phyloP scores from a whole-genome alignment of 2,329 filamentous ascomycete species.

The Stemphylium beticola region DNA sequence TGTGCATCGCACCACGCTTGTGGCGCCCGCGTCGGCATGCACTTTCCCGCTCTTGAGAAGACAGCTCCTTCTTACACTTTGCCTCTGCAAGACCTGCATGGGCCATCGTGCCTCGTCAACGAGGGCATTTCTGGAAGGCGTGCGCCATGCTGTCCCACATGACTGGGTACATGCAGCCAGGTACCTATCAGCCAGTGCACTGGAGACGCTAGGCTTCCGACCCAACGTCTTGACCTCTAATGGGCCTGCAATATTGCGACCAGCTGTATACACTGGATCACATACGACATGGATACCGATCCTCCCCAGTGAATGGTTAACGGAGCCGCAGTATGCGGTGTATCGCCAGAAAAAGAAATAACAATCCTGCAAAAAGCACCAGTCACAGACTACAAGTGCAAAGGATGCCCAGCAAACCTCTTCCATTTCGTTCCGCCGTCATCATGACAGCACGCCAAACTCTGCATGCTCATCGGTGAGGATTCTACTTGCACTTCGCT shows the following conservation, averaged over 20 bases:
- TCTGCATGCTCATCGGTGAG: neutral
- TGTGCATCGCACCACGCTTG: slow-evolving; percentile 22
- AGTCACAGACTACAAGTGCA: neutral
- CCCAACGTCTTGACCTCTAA: slow-evolving; percentile 2
- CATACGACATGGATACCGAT: neutral
- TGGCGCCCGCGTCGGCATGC: slow-evolving; percentile 20
- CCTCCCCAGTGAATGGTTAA: neutral
- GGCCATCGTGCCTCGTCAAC: slow-evolving; percentile 7
- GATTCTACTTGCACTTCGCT: neutral
- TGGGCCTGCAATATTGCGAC: neutral
- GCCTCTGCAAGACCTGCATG: slow-evolving; percentile 10
- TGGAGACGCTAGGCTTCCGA: slow-evolving; percentile 3
- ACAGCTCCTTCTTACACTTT: slow-evolving; percentile 13
- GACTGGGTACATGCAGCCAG: slow-evolving; percentile 6
- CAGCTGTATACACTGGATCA: slow-evolving; percentile 10
- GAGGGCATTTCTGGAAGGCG: slow-evolving; percentile 1
- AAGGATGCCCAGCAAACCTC: neutral
- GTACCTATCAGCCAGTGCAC: slow-evolving; percentile 13
- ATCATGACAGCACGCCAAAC: neutral
- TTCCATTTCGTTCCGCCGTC: neutral
- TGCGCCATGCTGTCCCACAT: slow-evolving; percentile 13
- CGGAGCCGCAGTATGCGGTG: neutral
- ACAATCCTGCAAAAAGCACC: neutral
- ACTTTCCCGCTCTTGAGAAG: slow-evolving; percentile 20
- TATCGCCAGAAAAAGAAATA: neutral